Evolutionary conservation across 2,329 filamentous ascomycete species (phyloP), one percentile per base, ranked within the genome.

Genomic region (Colletotrichum navitas): DNA sequence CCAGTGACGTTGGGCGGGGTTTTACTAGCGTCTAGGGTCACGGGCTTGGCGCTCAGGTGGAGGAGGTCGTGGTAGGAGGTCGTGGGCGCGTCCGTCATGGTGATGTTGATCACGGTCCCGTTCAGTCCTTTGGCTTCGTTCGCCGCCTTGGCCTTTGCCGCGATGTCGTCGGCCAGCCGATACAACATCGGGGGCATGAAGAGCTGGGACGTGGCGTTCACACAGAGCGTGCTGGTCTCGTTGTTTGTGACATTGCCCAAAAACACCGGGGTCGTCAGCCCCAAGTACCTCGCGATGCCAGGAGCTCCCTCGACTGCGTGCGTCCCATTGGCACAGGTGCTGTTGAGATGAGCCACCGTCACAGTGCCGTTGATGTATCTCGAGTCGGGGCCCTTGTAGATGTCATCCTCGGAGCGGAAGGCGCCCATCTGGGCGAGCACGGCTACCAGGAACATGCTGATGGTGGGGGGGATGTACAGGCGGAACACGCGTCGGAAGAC

Each of bases 401-500:
- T 79, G 62, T 76, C 75, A 6, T 74, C 68, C 60, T 83, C 81
- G 6, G 80, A 78, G 41, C 76, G 76, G 74, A 83, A 83, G 3
- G 74, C 80, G 34, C 81, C 81, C 61, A 78, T 69, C 74, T 83
- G 81, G 7, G 81, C 81, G 11, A 83, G 76, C 56, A 83, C 60
- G 5, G 81, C 80, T 7, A 83, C 81, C 14, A 81, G 34, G 66
- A 82, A 79, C 80, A 83, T 83, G 76, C 80, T 82, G 66, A 83
- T 79, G 18, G 80, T 81, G 47, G 81, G 79, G 6, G 82, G 82
- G 12, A 82, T 78, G 70, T 81, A 83, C 16, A 83, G 79, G 6
- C 82, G 80, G 63, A 83, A 82, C 1, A 79, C 76, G 11, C 82
- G 80, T 43, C 82, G 71, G 32, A 83, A 81, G 26, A 81, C 80